Conservation (phyloP, 228 moss, liverwort and hornwort genomes). For the Sphagnum fallax region DNA sequence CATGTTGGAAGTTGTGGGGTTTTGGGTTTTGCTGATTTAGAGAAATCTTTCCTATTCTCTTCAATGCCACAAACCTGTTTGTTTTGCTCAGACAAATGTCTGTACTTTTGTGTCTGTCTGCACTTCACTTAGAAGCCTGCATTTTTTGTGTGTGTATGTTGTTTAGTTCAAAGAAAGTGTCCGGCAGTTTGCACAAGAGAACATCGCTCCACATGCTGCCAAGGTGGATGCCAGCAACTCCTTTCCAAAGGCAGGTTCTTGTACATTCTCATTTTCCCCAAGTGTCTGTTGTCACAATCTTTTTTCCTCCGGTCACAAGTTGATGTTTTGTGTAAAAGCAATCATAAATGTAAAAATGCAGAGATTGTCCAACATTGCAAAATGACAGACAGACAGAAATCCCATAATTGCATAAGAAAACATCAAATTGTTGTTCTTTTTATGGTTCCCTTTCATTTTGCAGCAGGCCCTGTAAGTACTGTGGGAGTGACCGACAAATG, state of each 20-base stretch:
- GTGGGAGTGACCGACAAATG: too few relatives aligned
- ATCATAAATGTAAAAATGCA: too few relatives aligned
- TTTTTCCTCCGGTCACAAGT: too few relatives aligned
- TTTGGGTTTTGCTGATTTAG: too few relatives aligned
- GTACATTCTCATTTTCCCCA: not conserved
- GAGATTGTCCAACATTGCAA: too few relatives aligned
- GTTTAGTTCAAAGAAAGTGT: conserved; percentile 89
- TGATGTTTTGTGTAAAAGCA: too few relatives aligned
- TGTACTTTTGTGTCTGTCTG: not conserved
- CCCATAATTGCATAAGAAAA: too few relatives aligned
- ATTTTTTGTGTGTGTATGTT: not conserved
- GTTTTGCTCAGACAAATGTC: not conserved
- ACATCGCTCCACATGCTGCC: conserved; percentile 93
- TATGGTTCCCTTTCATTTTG: too few relatives aligned
- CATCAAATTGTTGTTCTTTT: too few relatives aligned
- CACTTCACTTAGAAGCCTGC: not conserved
- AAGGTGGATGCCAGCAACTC: conserved; percentile 77
- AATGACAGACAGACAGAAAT: too few relatives aligned
- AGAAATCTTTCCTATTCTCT: not conserved
- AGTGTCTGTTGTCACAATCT: not conserved
- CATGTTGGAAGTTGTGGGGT: too few relatives aligned
- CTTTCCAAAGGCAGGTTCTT: conserved; percentile 63
- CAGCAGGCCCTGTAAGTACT: too few relatives aligned
- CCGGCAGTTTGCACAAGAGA: conserved; percentile 82
- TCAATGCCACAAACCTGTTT: not conserved